These are phyloP conservation scores for Ilex paraguariensis DNA, from an alignment of 305 asterid species.

Conservation along the genomic window DNA sequence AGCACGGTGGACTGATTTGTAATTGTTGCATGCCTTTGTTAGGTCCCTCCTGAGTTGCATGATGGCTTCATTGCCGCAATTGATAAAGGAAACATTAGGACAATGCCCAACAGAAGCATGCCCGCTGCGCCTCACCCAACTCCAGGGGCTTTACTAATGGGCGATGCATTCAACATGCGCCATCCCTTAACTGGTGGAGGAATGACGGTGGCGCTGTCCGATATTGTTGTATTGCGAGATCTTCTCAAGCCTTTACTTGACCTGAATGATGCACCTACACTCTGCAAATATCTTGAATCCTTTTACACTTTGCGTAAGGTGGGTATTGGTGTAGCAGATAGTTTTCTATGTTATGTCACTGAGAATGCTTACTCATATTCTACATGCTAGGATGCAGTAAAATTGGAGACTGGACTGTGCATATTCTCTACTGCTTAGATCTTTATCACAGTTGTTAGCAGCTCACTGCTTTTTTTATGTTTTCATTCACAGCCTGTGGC, in stretches of 20 bases:
- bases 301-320: slow-evolving; percentile 40
- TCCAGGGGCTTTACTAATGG: slow-evolving; percentile 41
- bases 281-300: slow-evolving; percentile 31
- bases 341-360: no score
- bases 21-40: background rate
- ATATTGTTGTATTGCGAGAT: slow-evolving; percentile 30
- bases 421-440: no score
- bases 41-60: slow-evolving; percentile 32
- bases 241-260: slow-evolving; percentile 31
- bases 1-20: no score
- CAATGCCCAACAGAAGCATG: slow-evolving; percentile 42
- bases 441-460: no score
- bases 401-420: no score
- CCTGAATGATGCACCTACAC: slow-evolving; percentile 27
- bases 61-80: slow-evolving; percentile 27
- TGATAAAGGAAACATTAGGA: slow-evolving; percentile 31
- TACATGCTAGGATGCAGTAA: no score
- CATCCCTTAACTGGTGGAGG: slow-evolving; percentile 52
- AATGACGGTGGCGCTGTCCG: slow-evolving; percentile 48
- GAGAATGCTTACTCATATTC: no score
- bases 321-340: background rate
- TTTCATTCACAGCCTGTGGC: background rate
- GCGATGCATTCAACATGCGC: slow-evolving; percentile 52
- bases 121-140: slow-evolving; percentile 37
- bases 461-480: no score